Percentiles rank a stretch among this genome's conserved stretches.
These are phyloP conservation scores for Pseudogymnoascus sp. DNA, from an alignment of 2,329 filamentous ascomycete species.

Conservation along the genomic window DNA sequence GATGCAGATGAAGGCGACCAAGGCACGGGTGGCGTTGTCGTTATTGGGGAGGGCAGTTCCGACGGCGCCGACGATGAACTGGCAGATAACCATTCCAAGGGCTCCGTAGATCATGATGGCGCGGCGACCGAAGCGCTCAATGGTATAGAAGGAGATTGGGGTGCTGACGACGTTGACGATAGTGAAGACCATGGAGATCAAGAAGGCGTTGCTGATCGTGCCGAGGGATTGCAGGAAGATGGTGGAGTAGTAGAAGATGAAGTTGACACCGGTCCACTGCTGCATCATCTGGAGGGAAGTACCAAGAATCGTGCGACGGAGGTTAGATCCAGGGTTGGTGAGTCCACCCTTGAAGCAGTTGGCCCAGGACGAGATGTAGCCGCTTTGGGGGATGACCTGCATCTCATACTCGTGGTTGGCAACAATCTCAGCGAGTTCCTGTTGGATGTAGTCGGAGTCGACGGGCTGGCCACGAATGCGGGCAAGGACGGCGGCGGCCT, in stretches of 20 bases:
- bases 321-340: conserved; percentile 52
- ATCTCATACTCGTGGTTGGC: conserved; percentile 85
- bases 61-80: conserved; percentile 77
- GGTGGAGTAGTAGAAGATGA: conserved; percentile 82
- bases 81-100: conserved; percentile 73
- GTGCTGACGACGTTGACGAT: conserved; percentile 86
- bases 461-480: conserved; percentile 65
- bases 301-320: conserved; percentile 62
- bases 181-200: conserved; percentile 70
- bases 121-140: conserved; percentile 75
- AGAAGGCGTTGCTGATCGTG: conserved; percentile 68
- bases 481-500: conserved; percentile 53
- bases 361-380: conserved; percentile 43
- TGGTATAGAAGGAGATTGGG: conserved; percentile 76
- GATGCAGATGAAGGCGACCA: conserved; percentile 83
- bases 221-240: conserved; percentile 73
- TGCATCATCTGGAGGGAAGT: conserved; percentile 75
- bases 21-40: conserved; percentile 49
- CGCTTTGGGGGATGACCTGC: conserved; percentile 52
- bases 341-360: conserved; percentile 60
- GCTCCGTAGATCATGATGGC: conserved; percentile 71
- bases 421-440: conserved; percentile 75
- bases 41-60: conserved; percentile 39
- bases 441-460: conserved; percentile 66
- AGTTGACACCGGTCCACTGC: conserved; percentile 73